These are phyloP conservation scores for Setomelanomma holmii DNA, from an alignment of 2,329 filamentous ascomycete genomes.

Conservation along the genomic window DNA sequence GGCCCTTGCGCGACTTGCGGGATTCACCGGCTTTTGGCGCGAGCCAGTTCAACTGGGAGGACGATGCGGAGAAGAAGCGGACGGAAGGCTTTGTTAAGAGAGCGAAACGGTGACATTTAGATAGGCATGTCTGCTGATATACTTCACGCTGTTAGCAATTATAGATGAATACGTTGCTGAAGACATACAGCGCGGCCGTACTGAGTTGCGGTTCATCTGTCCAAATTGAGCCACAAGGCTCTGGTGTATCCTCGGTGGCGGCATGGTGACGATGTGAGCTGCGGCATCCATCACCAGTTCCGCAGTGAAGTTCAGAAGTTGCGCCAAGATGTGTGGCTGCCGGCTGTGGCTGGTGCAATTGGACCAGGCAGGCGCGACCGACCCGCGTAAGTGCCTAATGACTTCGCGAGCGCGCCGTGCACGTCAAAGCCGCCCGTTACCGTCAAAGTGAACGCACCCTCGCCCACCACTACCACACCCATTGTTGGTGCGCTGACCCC, in stretches of 20 bases:
- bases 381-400: constrained; percentile 13
- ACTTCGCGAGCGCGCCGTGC: constrained; percentile 33
- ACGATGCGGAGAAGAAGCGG: constrained; percentile 77
- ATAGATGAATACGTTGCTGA: constrained; percentile 23
- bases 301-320: constrained; percentile 28
- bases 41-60: constrained; percentile 73
- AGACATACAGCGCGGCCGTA: constrained; percentile 31
- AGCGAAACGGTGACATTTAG: constrained; percentile 45
- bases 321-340: constrained; percentile 19
- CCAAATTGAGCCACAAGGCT: constrained; percentile 45
- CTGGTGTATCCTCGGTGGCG: constrained; percentile 47
- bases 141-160: constrained; percentile 24
- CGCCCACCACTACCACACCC: constrained; percentile 5
- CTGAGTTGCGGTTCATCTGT: constrained; percentile 31
- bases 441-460: not conserved
- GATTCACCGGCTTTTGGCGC: constrained; percentile 79
- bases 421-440: constrained; percentile 16
- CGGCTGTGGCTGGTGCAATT: constrained; percentile 17
- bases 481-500: not conserved
- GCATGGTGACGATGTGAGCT: constrained; percentile 40
- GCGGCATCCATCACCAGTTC: not conserved
- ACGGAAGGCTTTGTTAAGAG: constrained; percentile 21
- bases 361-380: constrained; percentile 23
- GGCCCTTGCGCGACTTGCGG: constrained; percentile 88
- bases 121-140: constrained; percentile 30